These are phyloP conservation scores for Microdochium paspali DNA, from an alignment of 2,329 filamentous ascomycete species.

Conservation along the genomic window DNA sequence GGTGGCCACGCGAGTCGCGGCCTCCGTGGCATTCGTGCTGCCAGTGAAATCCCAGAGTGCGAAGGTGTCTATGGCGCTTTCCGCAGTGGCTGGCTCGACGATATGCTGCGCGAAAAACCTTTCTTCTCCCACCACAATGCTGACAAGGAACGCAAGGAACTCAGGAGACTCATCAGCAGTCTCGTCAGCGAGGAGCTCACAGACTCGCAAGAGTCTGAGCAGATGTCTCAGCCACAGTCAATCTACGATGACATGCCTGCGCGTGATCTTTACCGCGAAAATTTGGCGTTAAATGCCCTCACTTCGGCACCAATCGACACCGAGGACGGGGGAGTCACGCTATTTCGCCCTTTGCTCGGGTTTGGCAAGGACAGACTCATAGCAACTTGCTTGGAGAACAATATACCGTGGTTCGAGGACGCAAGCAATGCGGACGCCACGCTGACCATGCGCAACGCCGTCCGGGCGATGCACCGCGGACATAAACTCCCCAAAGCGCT, in stretches of 20 bases:
- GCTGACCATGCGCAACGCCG: slow-evolving; percentile 70
- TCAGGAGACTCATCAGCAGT: slow-evolving; percentile 13
- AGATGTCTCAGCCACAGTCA: too few species aligned
- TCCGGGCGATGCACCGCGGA: slow-evolving; percentile 55
- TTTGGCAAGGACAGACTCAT: slow-evolving; percentile 68
- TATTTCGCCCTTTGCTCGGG: slow-evolving; percentile 60
- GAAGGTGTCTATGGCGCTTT: slow-evolving; percentile 63
- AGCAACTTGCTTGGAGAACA: slow-evolving; percentile 60
- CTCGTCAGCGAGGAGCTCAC: slow-evolving; percentile 4
- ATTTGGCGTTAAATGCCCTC: slow-evolving; percentile 8
- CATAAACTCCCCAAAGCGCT: slow-evolving; percentile 61
- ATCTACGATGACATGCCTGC: slow-evolving; percentile 5
- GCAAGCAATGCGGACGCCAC: slow-evolving; percentile 70
- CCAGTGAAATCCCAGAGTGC: slow-evolving; percentile 74
- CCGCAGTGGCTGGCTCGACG: slow-evolving; percentile 49
- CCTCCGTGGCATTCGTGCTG: slow-evolving; percentile 57
- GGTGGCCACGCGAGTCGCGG: slow-evolving; percentile 60
- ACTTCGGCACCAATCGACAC: slow-evolving; percentile 20
- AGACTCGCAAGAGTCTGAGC: not conserved
- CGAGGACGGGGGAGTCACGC: slow-evolving; percentile 57
- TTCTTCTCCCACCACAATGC: slow-evolving; percentile 25
- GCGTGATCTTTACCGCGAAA: slow-evolving; percentile 7
- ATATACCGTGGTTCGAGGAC: slow-evolving; percentile 74
- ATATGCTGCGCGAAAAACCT: slow-evolving; percentile 26
- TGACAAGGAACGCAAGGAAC: slow-evolving; percentile 8